Evolutionary conservation across 495 filamentous ascomycete species (phyloP), one percentile per base, ranked within the genome.

Genomic region (Daldinia loculata): DNA sequence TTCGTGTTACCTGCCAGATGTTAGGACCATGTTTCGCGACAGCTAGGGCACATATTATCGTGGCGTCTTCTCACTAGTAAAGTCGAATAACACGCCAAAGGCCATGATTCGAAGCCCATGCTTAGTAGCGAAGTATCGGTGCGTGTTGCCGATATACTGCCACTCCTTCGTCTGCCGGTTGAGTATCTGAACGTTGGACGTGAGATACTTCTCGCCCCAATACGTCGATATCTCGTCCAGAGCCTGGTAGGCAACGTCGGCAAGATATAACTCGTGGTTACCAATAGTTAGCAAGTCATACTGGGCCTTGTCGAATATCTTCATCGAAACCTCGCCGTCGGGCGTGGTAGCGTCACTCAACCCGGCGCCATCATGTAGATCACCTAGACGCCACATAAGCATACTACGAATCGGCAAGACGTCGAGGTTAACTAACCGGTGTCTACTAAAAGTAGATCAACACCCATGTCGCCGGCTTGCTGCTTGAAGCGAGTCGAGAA

Each of bases 61-160:
- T 89, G 92, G 26, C 61, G 89, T 89, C 17, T 84, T 82, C 70
- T 91, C 91, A 57, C 86, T 88, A 8, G 82, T 90, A 70, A 95
- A 95, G 77, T 95, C 88, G 71, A 92, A 95, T 15, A 95, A 81
- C 63, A 95, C 93, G 38, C 92, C 92, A 77, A 95, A 93, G 1
- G 92, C 89, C 71, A 90, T 84, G 70, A 95, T 88, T 14, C 90
- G 86, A 64, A 93, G 88, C 14, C 89, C 89, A 24, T 91, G 87
- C 70, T 89, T 84, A 3, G 92, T 94, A 17, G 83, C 90, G 72
- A 94, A 93, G 74, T 92, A 93, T 75, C 87, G 87, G 76, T 84
- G 92, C 8, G 92, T 84, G 38, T 84, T 87, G 32, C 90, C 90
- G 27, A 97, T 81, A 32, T 92, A 90, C 48, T 92, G 86, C 61